Conservation (phyloP, 441 rosid genomes). For the Aleurites moluccanus region DNA sequence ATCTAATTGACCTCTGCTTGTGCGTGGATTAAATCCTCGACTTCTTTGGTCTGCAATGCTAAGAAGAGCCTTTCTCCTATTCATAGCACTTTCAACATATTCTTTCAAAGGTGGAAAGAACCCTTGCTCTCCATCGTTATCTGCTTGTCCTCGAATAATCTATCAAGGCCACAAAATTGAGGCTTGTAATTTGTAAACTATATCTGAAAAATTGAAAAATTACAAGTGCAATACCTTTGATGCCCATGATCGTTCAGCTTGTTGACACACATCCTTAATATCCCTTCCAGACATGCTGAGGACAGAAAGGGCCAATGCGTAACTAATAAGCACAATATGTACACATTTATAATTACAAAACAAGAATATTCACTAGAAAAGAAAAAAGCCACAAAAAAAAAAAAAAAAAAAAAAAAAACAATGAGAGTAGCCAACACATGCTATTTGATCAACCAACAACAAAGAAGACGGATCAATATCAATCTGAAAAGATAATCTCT, state of each 20-base stretch:
- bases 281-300: constrained; percentile 94
- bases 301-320: not conserved
- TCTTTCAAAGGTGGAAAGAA: constrained; percentile 69
- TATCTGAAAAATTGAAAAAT: not conserved
- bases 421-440: not conserved
- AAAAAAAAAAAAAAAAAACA: not conserved
- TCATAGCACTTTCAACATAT: constrained; percentile 62
- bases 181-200: not conserved
- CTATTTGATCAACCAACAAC: not conserved
- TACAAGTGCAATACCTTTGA: constrained; percentile 54
- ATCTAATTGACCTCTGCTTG: constrained; percentile 48
- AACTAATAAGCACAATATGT: not conserved
- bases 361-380: not conserved
- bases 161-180: constrained; percentile 15
- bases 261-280: constrained; percentile 84
- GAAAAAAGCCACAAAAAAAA: no score
- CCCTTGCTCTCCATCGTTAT: constrained; percentile 41
- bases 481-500: not conserved
- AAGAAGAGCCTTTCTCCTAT: constrained; percentile 48
- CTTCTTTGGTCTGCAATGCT: constrained; percentile 40
- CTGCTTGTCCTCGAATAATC: constrained; percentile 70
- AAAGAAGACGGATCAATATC: not conserved
- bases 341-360: not conserved
- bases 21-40: constrained; percentile 13
- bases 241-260: constrained; percentile 97